Conservation (phyloP, 768 basidiomycete genomes). For the Boletellus sp. region DNA sequence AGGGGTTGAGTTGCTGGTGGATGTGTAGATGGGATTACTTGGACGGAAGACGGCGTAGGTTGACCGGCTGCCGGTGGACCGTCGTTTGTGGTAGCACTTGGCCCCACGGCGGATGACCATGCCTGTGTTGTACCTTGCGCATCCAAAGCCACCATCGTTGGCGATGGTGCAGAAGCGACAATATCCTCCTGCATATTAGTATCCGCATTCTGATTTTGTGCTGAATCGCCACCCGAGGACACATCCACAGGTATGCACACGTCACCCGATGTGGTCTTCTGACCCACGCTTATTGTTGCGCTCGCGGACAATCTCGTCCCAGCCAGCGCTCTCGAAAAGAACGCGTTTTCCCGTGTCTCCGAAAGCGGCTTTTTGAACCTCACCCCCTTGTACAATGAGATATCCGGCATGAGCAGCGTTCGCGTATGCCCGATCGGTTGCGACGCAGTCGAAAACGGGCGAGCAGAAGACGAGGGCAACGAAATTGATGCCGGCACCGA, state of each 20-base stretch:
- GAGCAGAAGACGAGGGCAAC: background rate
- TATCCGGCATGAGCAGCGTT: conserved; percentile 19
- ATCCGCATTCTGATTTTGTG: background rate
- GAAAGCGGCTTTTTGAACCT: conserved; percentile 19
- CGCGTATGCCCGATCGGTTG: background rate
- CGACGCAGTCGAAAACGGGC: background rate
- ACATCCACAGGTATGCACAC: background rate
- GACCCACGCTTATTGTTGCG: background rate
- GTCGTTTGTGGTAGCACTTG: background rate
- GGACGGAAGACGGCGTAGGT: background rate
- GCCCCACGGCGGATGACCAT: background rate
- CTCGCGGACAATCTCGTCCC: background rate
- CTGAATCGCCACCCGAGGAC: background rate
- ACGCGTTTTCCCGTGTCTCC: conserved; percentile 13
- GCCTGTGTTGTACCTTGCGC: background rate
- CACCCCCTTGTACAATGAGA: conserved; percentile 20
- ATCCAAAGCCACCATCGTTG: background rate
- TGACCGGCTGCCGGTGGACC: background rate
- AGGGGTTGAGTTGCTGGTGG: conserved; percentile 3
- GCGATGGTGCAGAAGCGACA: background rate
- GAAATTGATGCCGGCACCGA: background rate
- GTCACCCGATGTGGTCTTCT: background rate
- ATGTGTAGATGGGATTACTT: background rate
- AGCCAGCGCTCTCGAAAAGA: conserved; percentile 24
- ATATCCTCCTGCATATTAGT: conserved; percentile 7